Evolutionary conservation across 192 early-diverging fungal genomes (phyloP).

Genomic region (Podila minutissima): DNA sequence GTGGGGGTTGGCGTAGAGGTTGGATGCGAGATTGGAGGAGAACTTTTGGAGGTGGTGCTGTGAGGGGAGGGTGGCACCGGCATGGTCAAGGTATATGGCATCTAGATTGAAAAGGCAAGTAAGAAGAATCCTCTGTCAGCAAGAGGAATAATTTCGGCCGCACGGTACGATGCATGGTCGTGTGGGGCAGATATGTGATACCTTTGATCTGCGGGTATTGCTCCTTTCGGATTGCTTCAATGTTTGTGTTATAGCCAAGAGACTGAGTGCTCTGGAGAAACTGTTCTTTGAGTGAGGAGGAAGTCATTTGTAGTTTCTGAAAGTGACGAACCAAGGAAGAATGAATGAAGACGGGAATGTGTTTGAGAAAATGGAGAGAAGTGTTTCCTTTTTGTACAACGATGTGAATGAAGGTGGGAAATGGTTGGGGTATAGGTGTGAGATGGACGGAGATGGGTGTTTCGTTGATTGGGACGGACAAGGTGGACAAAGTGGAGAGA

Average conservation of each 20-base stretch:
- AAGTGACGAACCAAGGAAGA: background rate
- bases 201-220: slow-evolving; percentile 68
- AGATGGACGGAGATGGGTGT: background rate
- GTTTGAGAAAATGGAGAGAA: background rate
- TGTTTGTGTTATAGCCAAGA: slow-evolving; percentile 52
- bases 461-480: no score
- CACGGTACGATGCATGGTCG: background rate
- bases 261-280: slow-evolving; percentile 25
- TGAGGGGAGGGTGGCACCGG: slow-evolving; percentile 67
- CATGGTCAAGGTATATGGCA: slow-evolving; percentile 70
- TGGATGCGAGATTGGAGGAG: slow-evolving; percentile 53
- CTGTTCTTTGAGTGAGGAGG: background rate
- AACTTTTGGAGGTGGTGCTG: slow-evolving; percentile 54
- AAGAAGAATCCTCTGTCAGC: background rate
- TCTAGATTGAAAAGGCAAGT: slow-evolving; percentile 9
- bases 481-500: no score
- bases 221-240: slow-evolving; percentile 58
- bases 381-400: background rate
- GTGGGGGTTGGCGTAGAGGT: slow-evolving; percentile 74
- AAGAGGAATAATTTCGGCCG: background rate
- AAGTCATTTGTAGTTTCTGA: slow-evolving; percentile 1
- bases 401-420: background rate
- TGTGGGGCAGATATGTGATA: slow-evolving; percentile 14
- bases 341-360: background rate
- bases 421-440: background rate